phyloP scores from a whole-genome alignment of 139 green algal species.

The Micractinium sp. region DNA sequence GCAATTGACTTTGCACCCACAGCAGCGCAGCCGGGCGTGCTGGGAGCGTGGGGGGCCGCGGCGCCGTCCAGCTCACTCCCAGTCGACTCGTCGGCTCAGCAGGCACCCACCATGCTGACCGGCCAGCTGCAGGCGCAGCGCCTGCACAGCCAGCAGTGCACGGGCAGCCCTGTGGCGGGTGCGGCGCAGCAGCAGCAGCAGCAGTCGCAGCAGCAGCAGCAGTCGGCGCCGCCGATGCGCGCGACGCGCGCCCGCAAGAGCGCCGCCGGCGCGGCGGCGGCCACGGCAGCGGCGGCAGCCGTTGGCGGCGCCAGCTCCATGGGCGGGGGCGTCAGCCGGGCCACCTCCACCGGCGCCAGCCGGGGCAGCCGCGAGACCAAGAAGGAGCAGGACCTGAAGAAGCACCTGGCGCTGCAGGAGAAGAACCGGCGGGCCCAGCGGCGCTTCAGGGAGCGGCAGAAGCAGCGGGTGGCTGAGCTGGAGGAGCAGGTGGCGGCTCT shows the following conservation, averaged over 20 bases:
- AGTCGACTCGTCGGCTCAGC: not conserved
- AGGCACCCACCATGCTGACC: constrained; percentile 12
- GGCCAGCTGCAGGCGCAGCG: not conserved
- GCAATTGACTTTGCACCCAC: constrained; percentile 10
- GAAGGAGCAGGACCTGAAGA: constrained; percentile 31
- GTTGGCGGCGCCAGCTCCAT: not conserved
- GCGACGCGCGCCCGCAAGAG: not conserved
- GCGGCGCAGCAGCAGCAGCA: constrained; percentile 4
- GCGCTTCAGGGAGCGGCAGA: constrained; percentile 73
- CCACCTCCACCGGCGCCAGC: not conserved
- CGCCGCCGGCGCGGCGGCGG: not conserved
- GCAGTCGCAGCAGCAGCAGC: not conserved
- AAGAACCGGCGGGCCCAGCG: constrained; percentile 75
- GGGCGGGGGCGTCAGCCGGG: not conserved
- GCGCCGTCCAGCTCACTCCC: not conserved
- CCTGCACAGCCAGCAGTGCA: not conserved
- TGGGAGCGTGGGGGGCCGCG: constrained; percentile 18
- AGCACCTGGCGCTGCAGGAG: constrained; percentile 62
- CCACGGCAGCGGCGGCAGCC: not conserved
- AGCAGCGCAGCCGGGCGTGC: not conserved
- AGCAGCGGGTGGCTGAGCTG: constrained; percentile 57
- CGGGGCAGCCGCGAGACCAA: not conserved
- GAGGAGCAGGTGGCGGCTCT: constrained; percentile 45
- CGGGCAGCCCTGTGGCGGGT: not conserved
- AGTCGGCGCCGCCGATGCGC: constrained; percentile 26